phyloP scores from a whole-genome alignment of 2,329 filamentous ascomycete species.

The Mycosphaerelloides madeirae region DNA sequence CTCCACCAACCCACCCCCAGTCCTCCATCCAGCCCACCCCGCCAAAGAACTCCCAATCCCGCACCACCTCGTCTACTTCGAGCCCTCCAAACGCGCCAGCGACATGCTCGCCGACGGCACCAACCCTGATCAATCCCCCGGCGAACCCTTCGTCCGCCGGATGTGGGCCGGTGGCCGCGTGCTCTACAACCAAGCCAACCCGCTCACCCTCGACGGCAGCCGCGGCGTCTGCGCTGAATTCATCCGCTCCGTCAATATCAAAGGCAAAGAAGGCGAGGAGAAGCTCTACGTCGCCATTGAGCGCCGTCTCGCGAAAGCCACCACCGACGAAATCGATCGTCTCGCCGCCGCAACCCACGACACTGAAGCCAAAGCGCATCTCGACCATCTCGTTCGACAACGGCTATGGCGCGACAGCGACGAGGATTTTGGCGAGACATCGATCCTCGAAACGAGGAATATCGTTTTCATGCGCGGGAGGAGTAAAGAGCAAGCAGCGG shows the following conservation, averaged over 20 bases:
- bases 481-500: constrained; percentile 36
- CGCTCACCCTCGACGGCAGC: constrained; percentile 29
- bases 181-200: constrained; percentile 43
- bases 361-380: constrained; percentile 43
- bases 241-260: constrained; percentile 45
- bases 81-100: constrained; percentile 59
- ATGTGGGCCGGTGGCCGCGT: constrained; percentile 86
- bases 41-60: constrained; percentile 53
- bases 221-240: constrained; percentile 46
- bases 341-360: constrained; percentile 65
- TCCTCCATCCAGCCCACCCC: constrained; percentile 29
- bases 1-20: constrained; percentile 21
- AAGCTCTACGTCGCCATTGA: constrained; percentile 60
- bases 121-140: constrained; percentile 72
- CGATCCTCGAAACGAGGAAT: constrained; percentile 55
- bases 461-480: constrained; percentile 60
- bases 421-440: constrained; percentile 38
- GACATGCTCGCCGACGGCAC: constrained; percentile 76
- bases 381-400: constrained; percentile 35
- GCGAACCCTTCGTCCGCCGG: constrained; percentile 64
- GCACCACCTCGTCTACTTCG: constrained; percentile 86
- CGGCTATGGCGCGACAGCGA: constrained; percentile 43
- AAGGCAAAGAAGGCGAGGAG: constrained; percentile 47
- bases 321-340: constrained; percentile 45
- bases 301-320: constrained; percentile 42